Percentiles rank a stretch among this genome's conserved stretches.
phyloP scores from a whole-genome alignment of 106 monocot species.

The Hemerocallis citrina region DNA sequence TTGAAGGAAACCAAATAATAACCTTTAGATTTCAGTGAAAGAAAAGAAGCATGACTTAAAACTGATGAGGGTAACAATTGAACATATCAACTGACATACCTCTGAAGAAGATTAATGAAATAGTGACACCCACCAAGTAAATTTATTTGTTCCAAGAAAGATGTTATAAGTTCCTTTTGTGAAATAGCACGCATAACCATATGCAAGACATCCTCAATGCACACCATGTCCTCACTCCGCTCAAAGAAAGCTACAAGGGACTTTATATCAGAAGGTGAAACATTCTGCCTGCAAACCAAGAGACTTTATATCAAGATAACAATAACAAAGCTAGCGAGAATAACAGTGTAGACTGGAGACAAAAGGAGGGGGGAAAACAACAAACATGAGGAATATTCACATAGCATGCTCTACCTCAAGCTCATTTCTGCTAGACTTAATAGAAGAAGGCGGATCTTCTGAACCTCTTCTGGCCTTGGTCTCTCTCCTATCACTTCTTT shows the following conservation, averaged over 20 bases:
- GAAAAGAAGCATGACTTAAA: background rate
- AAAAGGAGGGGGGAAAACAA: background rate
- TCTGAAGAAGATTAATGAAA: conserved; percentile 84
- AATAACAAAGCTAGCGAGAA: background rate
- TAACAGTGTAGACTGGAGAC: background rate
- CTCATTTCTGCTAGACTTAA: conserved; percentile 93
- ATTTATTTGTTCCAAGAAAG: conserved; percentile 89
- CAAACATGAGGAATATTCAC: background rate
- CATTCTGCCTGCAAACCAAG: conserved; percentile 53
- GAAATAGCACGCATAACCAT: conserved; percentile 88
- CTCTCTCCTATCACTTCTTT: conserved; percentile 58
- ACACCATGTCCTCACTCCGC: conserved; percentile 80
- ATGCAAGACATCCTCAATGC: conserved; percentile 94
- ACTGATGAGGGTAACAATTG: background rate
- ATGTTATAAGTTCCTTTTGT: conserved; percentile 44
- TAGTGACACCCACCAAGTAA: conserved; percentile 73
- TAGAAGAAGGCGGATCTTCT: conserved; percentile 85
- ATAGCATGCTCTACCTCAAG: conserved; percentile 42
- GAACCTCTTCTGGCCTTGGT: conserved; percentile 65
- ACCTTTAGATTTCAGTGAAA: background rate
- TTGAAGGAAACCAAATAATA: too few relatives aligned
- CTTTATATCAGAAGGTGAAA: conserved; percentile 61
- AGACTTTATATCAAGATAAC: background rate
- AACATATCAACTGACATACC: conserved; percentile 33
- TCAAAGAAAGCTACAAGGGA: conserved; percentile 79